These are phyloP conservation scores for Schizothecium vesticola DNA, from an alignment of 495 filamentous ascomycete genomes.

Conservation along the genomic window DNA sequence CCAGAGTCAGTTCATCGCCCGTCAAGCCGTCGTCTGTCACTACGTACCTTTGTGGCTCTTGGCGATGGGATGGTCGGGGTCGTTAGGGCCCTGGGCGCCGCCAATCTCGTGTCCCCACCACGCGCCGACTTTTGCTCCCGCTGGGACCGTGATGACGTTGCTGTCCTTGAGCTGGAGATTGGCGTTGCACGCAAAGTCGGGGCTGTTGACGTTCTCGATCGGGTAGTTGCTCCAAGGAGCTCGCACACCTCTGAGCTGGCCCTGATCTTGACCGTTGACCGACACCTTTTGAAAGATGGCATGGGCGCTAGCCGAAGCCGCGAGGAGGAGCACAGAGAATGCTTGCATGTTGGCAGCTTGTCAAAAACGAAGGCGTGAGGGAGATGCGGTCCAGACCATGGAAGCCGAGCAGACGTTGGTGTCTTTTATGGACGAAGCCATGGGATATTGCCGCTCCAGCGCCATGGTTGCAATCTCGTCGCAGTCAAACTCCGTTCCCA, in stretches of 20 bases:
- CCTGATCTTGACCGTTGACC: slow-evolving; percentile 49
- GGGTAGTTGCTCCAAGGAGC: slow-evolving; percentile 43
- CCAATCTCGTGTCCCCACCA: slow-evolving; percentile 50
- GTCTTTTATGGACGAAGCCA: not conserved
- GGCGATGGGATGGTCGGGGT: slow-evolving; percentile 49
- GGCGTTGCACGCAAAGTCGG: slow-evolving; percentile 37
- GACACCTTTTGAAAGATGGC: slow-evolving; percentile 46
- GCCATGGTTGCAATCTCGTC: not conserved
- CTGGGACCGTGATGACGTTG: slow-evolving; percentile 43
- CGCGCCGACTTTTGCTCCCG: slow-evolving; percentile 41
- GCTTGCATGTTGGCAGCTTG: slow-evolving; percentile 23
- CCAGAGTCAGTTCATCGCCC: not conserved
- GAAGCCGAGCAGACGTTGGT: not conserved
- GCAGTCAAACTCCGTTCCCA: not conserved
- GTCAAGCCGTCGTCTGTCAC: not conserved
- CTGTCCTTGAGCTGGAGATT: slow-evolving; percentile 32
- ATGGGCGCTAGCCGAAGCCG: slow-evolving; percentile 28
- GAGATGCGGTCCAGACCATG: not conserved
- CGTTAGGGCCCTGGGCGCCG: slow-evolving; percentile 37
- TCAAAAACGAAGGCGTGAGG: not conserved
- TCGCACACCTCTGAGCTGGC: slow-evolving; percentile 48
- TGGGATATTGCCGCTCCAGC: not conserved
- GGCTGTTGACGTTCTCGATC: slow-evolving; percentile 35
- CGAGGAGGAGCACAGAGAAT: slow-evolving; percentile 24
- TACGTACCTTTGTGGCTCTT: slow-evolving; percentile 37